Evolutionary conservation across 352 stramenopile species (phyloP).

Genomic region (Globisporangium irregulare): DNA sequence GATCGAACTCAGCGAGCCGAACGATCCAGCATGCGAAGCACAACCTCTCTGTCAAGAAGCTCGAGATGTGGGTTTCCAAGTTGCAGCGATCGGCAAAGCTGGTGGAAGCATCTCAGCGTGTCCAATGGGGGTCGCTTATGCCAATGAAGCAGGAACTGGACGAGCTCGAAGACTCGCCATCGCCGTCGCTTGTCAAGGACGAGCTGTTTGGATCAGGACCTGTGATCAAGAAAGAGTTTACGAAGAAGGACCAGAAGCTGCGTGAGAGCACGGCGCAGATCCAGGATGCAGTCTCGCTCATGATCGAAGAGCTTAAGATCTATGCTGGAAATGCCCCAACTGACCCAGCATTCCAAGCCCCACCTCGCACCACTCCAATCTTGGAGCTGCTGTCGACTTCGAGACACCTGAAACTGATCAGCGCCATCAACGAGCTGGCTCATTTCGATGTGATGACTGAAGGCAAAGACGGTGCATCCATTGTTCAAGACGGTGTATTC

Average conservation of each 20-base stretch:
- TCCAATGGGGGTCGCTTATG: conserved; percentile 55
- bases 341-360: conserved; percentile 48
- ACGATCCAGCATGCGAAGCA: conserved; percentile 70
- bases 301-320: conserved; percentile 71
- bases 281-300: conserved; percentile 48
- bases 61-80: conserved; percentile 69
- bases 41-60: conserved; percentile 73
- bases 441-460: conserved; percentile 47
- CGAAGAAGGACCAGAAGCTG: conserved; percentile 66
- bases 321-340: conserved; percentile 45
- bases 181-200: conserved; percentile 32
- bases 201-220: conserved; percentile 59
- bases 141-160: conserved; percentile 31
- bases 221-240: conserved; percentile 75
- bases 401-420: conserved; percentile 68
- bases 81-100: conserved; percentile 75
- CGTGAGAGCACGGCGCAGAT: conserved; percentile 57
- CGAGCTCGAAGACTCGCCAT: conserved; percentile 16
- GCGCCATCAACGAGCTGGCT: conserved; percentile 70
- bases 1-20: conserved; percentile 26
- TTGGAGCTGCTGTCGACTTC: conserved; percentile 72
- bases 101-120: conserved; percentile 69
- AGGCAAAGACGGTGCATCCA: conserved; percentile 16
- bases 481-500: conserved; percentile 35
- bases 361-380: conserved; percentile 48